Evolutionary conservation across 1,139 yeast species (phyloP).

Genomic region (Scheffersomyces segobiensis): DNA sequence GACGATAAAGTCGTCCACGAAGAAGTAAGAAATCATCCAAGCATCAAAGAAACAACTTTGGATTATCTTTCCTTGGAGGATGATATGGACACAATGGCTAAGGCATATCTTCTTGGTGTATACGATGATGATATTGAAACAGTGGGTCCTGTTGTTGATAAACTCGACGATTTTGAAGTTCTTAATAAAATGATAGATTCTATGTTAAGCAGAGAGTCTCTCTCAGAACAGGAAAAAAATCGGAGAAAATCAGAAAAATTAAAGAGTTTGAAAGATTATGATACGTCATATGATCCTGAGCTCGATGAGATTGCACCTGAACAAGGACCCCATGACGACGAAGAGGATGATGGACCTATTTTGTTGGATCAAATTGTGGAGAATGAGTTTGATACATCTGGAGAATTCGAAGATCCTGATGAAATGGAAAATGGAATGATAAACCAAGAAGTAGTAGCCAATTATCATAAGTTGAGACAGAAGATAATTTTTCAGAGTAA

Average conservation of each 20-base stretch:
- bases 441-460: conserved; percentile 47
- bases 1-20: neutral
- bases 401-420: conserved; percentile 5
- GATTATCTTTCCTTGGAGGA: conserved; percentile 44
- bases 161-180: conserved; percentile 53
- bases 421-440: conserved; percentile 32
- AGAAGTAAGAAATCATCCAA: conserved; percentile 8
- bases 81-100: conserved; percentile 58
- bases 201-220: conserved; percentile 20
- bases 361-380: conserved; percentile 42
- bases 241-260: neutral
- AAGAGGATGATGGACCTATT: conserved; percentile 41
- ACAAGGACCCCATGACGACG: conserved; percentile 29
- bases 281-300: conserved; percentile 14
- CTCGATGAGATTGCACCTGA: conserved; percentile 22
- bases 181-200: conserved; percentile 51
- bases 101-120: conserved; percentile 58
- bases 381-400: conserved; percentile 24
- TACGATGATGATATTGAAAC: conserved; percentile 62
- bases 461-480: conserved; percentile 60
- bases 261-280: conserved; percentile 9
- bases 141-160: conserved; percentile 58
- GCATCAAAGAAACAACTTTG: conserved; percentile 26
- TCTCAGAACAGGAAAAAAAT: conserved; percentile 9
- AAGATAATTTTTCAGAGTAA: conserved; percentile 43